Conservation (phyloP, 2,329 filamentous ascomycete genomes). For the Aspergillus ruber region DNA sequence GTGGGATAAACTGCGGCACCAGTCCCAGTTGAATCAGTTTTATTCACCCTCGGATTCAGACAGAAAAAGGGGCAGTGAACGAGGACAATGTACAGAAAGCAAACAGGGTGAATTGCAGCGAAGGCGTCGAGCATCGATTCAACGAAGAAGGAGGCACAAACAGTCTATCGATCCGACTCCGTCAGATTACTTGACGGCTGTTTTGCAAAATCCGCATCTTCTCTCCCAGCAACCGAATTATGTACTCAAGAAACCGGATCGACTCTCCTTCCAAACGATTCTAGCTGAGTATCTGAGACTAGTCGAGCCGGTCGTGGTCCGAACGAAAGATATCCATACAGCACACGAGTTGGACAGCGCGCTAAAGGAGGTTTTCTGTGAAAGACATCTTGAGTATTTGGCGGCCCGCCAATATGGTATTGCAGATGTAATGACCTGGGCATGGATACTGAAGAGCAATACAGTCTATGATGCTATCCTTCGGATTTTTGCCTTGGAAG, state of each 20-base stretch:
- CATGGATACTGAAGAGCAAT: constrained; percentile 40
- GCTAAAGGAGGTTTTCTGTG: constrained; percentile 28
- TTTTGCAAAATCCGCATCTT: constrained; percentile 14
- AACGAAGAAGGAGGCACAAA: background rate
- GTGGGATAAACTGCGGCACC: constrained; percentile 10
- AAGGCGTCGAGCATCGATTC: background rate
- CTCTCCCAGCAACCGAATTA: background rate
- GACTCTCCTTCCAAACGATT: constrained; percentile 27
- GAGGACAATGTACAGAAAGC: background rate
- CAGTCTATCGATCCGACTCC: constrained; percentile 14
- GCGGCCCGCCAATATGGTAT: constrained; percentile 26
- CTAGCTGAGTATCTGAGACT: constrained; percentile 33
- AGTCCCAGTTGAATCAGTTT: constrained; percentile 10
- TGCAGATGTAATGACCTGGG: constrained; percentile 40
- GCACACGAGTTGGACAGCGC: constrained; percentile 11
- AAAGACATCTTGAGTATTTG: constrained; percentile 23
- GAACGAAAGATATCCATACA: constrained; percentile 1
- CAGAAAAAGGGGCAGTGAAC: background rate
- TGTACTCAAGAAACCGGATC: constrained; percentile 5
- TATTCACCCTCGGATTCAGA: constrained; percentile 1
- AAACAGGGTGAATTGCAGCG: background rate
- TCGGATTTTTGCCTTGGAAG: constrained; percentile 29
- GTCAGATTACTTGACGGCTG: constrained; percentile 25
- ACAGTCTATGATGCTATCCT: constrained; percentile 29
- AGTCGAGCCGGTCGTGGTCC: constrained; percentile 24